Evolutionary conservation across 2,329 filamentous ascomycete genomes (phyloP).

Genomic region (Verruconis gallopava): DNA sequence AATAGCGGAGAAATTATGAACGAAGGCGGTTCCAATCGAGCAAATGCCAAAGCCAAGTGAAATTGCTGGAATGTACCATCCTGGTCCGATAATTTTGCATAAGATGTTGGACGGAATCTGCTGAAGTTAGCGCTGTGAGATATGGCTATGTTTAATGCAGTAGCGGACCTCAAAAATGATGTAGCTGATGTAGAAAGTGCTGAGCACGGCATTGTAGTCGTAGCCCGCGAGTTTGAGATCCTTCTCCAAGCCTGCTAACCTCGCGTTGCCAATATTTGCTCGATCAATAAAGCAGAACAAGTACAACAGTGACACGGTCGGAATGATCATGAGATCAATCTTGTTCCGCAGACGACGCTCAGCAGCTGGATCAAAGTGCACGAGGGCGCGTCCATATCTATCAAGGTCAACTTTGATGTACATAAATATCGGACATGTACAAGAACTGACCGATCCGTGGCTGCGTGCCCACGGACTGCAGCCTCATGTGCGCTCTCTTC

Average conservation of each 20-base stretch:
- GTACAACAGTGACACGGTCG: constrained; percentile 53
- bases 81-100: constrained; percentile 60
- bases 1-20: constrained; percentile 39
- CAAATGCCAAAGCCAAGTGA: constrained; percentile 45
- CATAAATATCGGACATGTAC: background rate
- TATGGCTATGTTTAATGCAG: too few relatives aligned
- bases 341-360: constrained; percentile 48
- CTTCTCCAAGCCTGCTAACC: constrained; percentile 49
- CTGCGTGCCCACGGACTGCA: constrained; percentile 1
- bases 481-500: constrained; percentile 7
- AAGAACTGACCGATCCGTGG: constrained; percentile 2
- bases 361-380: constrained; percentile 19
- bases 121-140: too few relatives aligned
- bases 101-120: constrained; percentile 51
- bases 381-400: constrained; percentile 7
- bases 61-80: constrained; percentile 54
- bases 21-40: constrained; percentile 54
- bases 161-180: constrained; percentile 48
- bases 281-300: constrained; percentile 64
- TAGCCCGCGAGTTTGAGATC: constrained; percentile 48
- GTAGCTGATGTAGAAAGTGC: constrained; percentile 60
- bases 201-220: constrained; percentile 57
- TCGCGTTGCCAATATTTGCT: constrained; percentile 64
- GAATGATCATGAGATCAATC: constrained; percentile 52
- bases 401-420: background rate